Conservation (phyloP, 164 flowering plant genomes). For the Chloranthus sessilifolius region DNA sequence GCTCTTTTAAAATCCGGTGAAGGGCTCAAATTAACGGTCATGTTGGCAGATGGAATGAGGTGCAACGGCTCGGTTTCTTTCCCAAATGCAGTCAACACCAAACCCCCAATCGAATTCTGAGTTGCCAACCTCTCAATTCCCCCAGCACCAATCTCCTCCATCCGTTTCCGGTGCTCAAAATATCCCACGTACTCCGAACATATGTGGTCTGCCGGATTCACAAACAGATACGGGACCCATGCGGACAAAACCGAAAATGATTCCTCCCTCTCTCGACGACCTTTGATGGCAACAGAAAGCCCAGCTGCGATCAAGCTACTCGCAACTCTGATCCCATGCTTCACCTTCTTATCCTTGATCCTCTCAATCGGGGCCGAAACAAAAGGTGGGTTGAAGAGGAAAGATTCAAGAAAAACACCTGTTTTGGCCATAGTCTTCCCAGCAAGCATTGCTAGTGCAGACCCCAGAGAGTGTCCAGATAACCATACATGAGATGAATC, state of each 20-base stretch:
- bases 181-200: conserved; percentile 72
- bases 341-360: conserved; percentile 53
- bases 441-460: conserved; percentile 80
- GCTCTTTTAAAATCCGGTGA: conserved; percentile 39
- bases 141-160: conserved; percentile 69
- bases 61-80: conserved; percentile 51
- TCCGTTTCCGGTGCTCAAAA: conserved; percentile 59
- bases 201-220: conserved; percentile 56
- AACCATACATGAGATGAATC: conserved; percentile 50
- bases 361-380: conserved; percentile 66
- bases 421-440: conserved; percentile 77
- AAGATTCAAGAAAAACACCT: conserved; percentile 53
- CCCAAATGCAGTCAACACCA: conserved; percentile 48
- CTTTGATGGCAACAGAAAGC: conserved; percentile 40
- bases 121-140: conserved; percentile 53
- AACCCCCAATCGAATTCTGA: conserved; percentile 44
- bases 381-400: conserved; percentile 87
- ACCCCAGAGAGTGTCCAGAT: conserved; percentile 89
- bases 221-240: conserved; percentile 63
- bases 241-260: conserved; percentile 37
- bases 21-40: conserved; percentile 37
- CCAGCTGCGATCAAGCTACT: conserved; percentile 72
- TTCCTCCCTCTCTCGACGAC: conserved; percentile 24
- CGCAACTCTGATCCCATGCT: conserved; percentile 61
- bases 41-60: conserved; percentile 63